Base-by-base conservation (phyloP, 305 asterid species). In the Fraxinus ornus region DNA sequence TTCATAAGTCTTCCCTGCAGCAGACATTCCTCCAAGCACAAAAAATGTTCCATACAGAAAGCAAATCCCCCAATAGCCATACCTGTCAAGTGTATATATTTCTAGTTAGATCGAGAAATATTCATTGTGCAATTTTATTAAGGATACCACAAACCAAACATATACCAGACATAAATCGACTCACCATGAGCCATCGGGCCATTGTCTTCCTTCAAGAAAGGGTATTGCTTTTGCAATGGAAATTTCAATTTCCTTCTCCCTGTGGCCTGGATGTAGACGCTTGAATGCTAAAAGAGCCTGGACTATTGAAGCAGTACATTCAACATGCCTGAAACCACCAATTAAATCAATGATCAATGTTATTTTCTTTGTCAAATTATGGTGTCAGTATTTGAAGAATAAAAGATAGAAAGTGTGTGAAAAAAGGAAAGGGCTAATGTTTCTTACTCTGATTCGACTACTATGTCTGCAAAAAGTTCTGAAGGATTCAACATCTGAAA, bases 1-100 rank as follows among this genome's bases (percentile, higher is more conserved):
- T 17, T 88, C 83, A 1, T 88, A 94, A 0, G 97, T 89, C 84
- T 90, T 92, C 5, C 98, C 97, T 0, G 87, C 91, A 0, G 94
- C 86, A 7, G 87, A 84, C 5, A 94, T 44, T 33, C 97, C 97
- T 73, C 86, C 86, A 7, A 91, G 81, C 35, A 81, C 91, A 82
- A 88, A 92, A 88, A 85, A 90, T 2, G 98, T 92, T 26, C 93
- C 98, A 75, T 94, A 94, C 3, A 93, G 60, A 85, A 93, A 94
- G 85, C 98, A 94, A 22, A 94, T 92, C 74, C 97, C 98, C 97
- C 97, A 94, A 62, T 90, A 92, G 0, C 97, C 97, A 82, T 93
- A 94, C 97, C 97, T 93, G 44, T 55, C 39, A 76, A 66, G 7
- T 8, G 32, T 22, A 7, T 19, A 21, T 19, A 9, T 22, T 62